phyloP scores from a whole-genome alignment of 768 basidiomycete species.

The Pleurotus salmoneostramineus region DNA sequence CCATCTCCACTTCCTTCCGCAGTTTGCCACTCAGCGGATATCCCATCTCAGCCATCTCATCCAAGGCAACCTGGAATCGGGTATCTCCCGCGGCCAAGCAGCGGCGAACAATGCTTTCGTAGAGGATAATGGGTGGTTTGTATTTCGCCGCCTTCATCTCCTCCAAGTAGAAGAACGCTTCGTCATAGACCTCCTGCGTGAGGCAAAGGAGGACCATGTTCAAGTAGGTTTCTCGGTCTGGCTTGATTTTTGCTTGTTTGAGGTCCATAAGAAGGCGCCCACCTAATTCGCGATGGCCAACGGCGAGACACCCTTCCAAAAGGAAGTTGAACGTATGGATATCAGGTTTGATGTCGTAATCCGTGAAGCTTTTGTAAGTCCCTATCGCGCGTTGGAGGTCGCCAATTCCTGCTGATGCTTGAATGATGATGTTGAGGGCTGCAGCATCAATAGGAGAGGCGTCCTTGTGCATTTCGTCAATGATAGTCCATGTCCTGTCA shows the following conservation, averaged over 20 bases:
- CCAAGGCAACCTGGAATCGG: conserved; percentile 58
- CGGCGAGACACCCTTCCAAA: conserved; percentile 57
- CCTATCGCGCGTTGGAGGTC: conserved; percentile 78
- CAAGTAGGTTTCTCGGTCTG: conserved; percentile 61
- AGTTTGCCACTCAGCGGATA: conserved; percentile 29
- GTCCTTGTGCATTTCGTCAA: conserved; percentile 57
- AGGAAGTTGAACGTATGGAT: conserved; percentile 68
- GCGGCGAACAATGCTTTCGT: conserved; percentile 55
- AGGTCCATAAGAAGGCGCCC: conserved; percentile 66
- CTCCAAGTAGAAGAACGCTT: conserved; percentile 86
- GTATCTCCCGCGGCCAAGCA: conserved; percentile 55
- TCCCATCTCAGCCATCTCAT: conserved; percentile 68
- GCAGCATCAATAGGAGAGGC: conserved; percentile 50
- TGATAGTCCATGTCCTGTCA: conserved; percentile 59
- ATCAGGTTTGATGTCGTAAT: conserved; percentile 53
- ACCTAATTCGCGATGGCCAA: conserved; percentile 62
- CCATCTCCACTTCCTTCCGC: conserved; percentile 10
- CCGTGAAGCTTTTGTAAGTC: conserved; percentile 61
- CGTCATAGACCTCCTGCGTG: conserved; percentile 71
- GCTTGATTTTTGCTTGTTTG: conserved; percentile 49
- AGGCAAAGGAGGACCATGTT: conserved; percentile 68
- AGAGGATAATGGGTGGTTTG: conserved; percentile 47
- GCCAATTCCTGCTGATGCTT: conserved; percentile 52
- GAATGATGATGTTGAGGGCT: conserved; percentile 64
- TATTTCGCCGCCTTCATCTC: conserved; percentile 72